phyloP scores from a whole-genome alignment of 2,329 filamentous ascomycete species.

The Colletotrichum tropicicola region DNA sequence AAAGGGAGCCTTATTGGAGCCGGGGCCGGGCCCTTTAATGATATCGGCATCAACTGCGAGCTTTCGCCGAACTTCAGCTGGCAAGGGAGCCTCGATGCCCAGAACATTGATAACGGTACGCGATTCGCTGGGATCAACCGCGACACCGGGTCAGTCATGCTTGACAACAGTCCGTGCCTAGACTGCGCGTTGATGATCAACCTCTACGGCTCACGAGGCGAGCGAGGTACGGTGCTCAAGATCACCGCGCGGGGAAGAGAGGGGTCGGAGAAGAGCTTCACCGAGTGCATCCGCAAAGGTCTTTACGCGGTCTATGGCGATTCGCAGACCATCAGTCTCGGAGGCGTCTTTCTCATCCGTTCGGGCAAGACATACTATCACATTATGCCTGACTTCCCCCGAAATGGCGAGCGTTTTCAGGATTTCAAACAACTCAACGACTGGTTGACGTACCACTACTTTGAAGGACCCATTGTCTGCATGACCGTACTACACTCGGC shows the following conservation, averaged over 20 bases:
- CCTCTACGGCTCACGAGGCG: slow-evolving; percentile 47
- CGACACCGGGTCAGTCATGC: slow-evolving; percentile 31
- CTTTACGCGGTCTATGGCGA: slow-evolving; percentile 41
- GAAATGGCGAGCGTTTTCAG: slow-evolving; percentile 37
- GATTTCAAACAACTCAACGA: slow-evolving; percentile 39
- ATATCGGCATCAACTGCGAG: slow-evolving; percentile 51
- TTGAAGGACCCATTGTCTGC: slow-evolving; percentile 46
- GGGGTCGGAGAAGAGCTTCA: slow-evolving; percentile 39
- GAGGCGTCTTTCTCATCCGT: slow-evolving; percentile 50
- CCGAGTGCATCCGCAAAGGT: slow-evolving; percentile 41
- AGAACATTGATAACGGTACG: slow-evolving; percentile 37
- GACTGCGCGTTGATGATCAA: slow-evolving; percentile 54
- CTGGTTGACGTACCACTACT: slow-evolving; percentile 51
- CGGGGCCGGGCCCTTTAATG: slow-evolving; percentile 51
- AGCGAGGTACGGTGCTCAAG: slow-evolving; percentile 44
- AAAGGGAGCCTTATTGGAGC: slow-evolving; percentile 49
- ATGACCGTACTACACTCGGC: slow-evolving; percentile 51
- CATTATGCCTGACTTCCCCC: slow-evolving; percentile 55
- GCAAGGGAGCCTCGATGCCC: slow-evolving; percentile 32
- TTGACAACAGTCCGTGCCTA: slow-evolving; percentile 35
- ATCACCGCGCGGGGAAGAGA: slow-evolving; percentile 42
- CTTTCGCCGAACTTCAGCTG: slow-evolving; percentile 49
- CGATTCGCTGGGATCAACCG: slow-evolving; percentile 37
- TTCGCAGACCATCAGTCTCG: slow-evolving; percentile 45
- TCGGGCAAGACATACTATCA: slow-evolving; percentile 47